Evolutionary conservation across 371 early-diverging fungal species (phyloP).

Genomic region (Lichtheimia ramosa): DNA sequence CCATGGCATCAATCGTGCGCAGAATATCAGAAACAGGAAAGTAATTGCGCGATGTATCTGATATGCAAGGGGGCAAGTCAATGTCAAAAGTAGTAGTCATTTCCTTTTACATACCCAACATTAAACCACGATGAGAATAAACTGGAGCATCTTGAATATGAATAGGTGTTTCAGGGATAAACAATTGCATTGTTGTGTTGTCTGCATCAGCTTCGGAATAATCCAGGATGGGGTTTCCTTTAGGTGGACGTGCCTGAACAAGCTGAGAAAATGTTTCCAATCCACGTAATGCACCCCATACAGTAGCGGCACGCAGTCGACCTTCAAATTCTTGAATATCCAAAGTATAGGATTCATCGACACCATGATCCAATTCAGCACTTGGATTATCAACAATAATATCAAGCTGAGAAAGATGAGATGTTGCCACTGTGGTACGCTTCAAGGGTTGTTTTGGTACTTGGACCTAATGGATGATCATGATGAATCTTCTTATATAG

Average conservation of each 20-base stretch:
- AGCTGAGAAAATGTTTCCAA: conserved; percentile 77
- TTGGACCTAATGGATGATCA: conserved; percentile 4
- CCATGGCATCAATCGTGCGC: conserved; percentile 55
- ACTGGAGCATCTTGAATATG: conserved; percentile 65
- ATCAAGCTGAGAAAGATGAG: conserved; percentile 17
- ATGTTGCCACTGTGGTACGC: neutral
- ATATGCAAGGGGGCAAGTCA: no score
- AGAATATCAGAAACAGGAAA: conserved; percentile 62
- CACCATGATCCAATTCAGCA: conserved; percentile 37
- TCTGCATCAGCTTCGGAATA: conserved; percentile 19
- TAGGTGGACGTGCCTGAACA: conserved; percentile 28
- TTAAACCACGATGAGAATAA: conserved; percentile 71
- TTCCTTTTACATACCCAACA: conserved; percentile 45
- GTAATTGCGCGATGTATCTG: conserved; percentile 78
- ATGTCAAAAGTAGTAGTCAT: neutral
- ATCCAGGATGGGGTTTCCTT: conserved; percentile 10
- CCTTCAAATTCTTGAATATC: conserved; percentile 43
- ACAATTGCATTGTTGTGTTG: conserved; percentile 15
- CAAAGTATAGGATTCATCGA: conserved; percentile 67
- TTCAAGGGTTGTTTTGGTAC: neutral
- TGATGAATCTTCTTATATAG: no score
- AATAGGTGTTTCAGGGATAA: conserved; percentile 59
- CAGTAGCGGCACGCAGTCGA: conserved; percentile 56
- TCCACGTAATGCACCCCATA: conserved; percentile 78
- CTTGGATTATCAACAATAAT: conserved; percentile 35